These are phyloP conservation scores for Eucalyptus regnans DNA, from an alignment of 345 rosid species.

Conservation along the genomic window DNA sequence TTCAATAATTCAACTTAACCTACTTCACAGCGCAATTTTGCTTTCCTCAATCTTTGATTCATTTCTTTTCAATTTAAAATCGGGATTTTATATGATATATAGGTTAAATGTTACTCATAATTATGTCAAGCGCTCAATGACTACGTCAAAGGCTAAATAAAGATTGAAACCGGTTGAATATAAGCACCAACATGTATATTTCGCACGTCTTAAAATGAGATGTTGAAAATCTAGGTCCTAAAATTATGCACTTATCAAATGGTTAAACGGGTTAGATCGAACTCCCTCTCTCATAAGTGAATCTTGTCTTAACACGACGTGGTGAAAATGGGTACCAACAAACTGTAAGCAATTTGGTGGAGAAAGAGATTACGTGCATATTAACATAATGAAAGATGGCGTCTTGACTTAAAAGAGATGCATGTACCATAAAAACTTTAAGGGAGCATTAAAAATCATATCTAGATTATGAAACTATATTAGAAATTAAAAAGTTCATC, in stretches of 20 bases:
- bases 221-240: background rate
- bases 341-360: background rate
- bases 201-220: accelerated
- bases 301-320: background rate
- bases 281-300: background rate
- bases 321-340: background rate
- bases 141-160: background rate
- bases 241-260: background rate
- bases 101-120: background rate
- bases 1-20: background rate
- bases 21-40: background rate
- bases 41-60: background rate
- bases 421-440: background rate
- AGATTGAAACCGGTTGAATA: background rate
- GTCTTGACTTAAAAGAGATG: background rate
- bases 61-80: background rate
- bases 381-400: background rate
- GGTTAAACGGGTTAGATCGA: background rate
- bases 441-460: background rate
- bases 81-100: background rate
- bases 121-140: background rate
- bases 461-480: background rate
- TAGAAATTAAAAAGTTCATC: background rate
- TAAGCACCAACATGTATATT: background rate
- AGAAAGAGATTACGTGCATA: background rate